Base-by-base conservation (phyloP, 208 protist genomes). In the Balamuthia mandrillaris region DNA sequence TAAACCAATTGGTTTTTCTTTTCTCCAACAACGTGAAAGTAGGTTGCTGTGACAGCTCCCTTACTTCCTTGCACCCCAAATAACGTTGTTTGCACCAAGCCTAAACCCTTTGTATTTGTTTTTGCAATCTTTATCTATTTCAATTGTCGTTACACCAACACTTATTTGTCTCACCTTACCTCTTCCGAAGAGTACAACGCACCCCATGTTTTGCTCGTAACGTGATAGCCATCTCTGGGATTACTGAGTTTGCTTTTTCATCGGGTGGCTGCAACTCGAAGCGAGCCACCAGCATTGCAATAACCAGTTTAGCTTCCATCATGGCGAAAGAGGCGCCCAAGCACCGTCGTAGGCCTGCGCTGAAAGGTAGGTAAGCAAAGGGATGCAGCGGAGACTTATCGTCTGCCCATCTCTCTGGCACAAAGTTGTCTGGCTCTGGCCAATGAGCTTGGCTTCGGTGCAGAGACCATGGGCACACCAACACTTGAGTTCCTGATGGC, bases 161-260 rank as follows among this genome's bases (percentile, higher is more conserved):
- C n/a, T n/a, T n/a, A n/a, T n/a, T n/a, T n/a, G n/a, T n/a, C n/a
- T n/a, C n/a, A n/a, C n/a, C n/a, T n/a, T n/a, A n/a, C n/a, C n/a
- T n/a, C n/a, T n/a, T n/a, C n/a, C 61, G 61, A 6, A 77, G 42
- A 45, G 31, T 21, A 33, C 70, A 78, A 18, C 2, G 3, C 2
- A 78, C 47, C 12, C 70, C 70, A 35, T 78, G 29, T 27, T 49
- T 42, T 7, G 60, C 12, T 6, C 70, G 70, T 37, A 78, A 18
- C 18, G 70, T 78, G 70, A 78, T 78, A 49, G 70, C 70, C 70
- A 78, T 78, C 70, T 78, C 70, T 0, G 70, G 52, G n/a, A n/a
- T n/a, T n/a, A n/a, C n/a, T n/a, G n/a, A n/a, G 12, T 78, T 37
- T 16, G 44, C 18, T 27, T 18, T 29, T 9, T 78, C 47, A 27